Base-by-base conservation (phyloP, 169 alveolate species). In the Cryptosporidium meleagridis region DNA sequence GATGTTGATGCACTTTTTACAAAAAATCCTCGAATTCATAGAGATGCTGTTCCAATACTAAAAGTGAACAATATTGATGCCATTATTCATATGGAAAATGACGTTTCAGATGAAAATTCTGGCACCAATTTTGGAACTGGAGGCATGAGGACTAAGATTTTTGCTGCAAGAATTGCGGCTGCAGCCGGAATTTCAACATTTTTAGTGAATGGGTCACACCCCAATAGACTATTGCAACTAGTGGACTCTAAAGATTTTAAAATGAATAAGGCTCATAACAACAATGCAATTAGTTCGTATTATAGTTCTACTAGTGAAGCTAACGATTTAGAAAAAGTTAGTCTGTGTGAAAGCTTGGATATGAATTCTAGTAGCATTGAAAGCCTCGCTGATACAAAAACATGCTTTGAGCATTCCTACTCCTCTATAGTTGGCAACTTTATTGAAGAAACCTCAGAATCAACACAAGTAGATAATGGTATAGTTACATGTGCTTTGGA, bases 1-100 rank as follows among this genome's bases (percentile, higher is more conserved):
- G 94, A 92, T 70, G 94, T 92, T 69, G 93, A 92, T 80, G 89
- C 93, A 12, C 89, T 92, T 29, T 92, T 53, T 70, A 85, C 86
- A 33, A 61, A 69, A 67, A 85, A 92, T 84, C 94, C 94, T 0
- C 59, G 86, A 23, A 9, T 80, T 14, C 89, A 80, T 23, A 53
- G 33, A 68, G 94, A 85, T 52, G 94, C 94, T 6, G 35, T 71
- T 33, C 94, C 94, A 29, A 84, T 91, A 39, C 45, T 84, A 23
- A 70, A 75, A 23, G 94, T 91, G 44, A 84, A 91, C 39, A 84
- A 84, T 58, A 58, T 91, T 62, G 91, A 86, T 12, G 86, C 91
- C 23, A 73, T 91, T 2, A 35, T 75, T 45, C 85, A 80, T 75
- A 52, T 73, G 92, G 61, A 62, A 53, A 80, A 80, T 62, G 89